A percentile compares a stretch with the other conserved stretches of the same genome.
Evolutionary conservation across 148 eudicot genomes (phyloP).

Genomic region (Vaccinium darrowii): DNA sequence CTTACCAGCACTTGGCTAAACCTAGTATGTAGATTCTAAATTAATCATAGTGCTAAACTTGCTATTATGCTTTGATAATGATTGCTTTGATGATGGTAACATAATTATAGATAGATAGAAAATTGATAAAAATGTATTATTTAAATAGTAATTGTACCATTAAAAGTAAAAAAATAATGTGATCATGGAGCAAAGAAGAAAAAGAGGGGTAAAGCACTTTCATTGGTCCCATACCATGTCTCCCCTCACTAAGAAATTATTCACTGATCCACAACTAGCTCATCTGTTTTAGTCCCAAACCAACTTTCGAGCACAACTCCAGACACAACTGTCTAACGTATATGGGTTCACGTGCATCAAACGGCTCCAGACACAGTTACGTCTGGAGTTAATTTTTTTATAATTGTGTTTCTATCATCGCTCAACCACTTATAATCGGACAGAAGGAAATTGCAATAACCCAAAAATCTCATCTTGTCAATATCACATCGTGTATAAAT

Average conservation of each 20-base stretch:
- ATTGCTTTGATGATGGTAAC: slow-evolving; percentile 48
- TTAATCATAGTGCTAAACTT: slow-evolving; percentile 27
- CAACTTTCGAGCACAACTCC: too few relatives aligned
- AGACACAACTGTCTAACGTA: too few relatives aligned
- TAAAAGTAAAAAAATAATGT: slow-evolving; percentile 31
- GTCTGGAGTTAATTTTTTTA: too few relatives aligned
- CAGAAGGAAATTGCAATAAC: not conserved
- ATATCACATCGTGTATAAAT: not conserved
- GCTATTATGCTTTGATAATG: slow-evolving; percentile 43
- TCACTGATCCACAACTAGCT: not conserved
- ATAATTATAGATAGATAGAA: slow-evolving; percentile 36
- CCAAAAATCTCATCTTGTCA: not conserved
- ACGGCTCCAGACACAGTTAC: too few relatives aligned
- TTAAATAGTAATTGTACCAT: slow-evolving; percentile 30
- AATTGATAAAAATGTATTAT: slow-evolving; percentile 10
- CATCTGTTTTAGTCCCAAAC: not conserved
- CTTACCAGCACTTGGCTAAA: not conserved
- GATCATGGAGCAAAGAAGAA: slow-evolving; percentile 31
- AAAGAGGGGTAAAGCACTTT: slow-evolving; percentile 39
- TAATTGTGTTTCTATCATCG: too few relatives aligned
- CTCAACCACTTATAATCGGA: not conserved
- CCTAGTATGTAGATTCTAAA: slow-evolving; percentile 15
- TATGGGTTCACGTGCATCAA: too few relatives aligned
- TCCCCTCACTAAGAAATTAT: slow-evolving; percentile 13
- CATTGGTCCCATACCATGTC: slow-evolving; percentile 44